Percentiles rank a stretch among this genome's conserved stretches.
Evolutionary conservation across 495 filamentous ascomycete species (phyloP).

Genomic region (Hypoxylon fragiforme): DNA sequence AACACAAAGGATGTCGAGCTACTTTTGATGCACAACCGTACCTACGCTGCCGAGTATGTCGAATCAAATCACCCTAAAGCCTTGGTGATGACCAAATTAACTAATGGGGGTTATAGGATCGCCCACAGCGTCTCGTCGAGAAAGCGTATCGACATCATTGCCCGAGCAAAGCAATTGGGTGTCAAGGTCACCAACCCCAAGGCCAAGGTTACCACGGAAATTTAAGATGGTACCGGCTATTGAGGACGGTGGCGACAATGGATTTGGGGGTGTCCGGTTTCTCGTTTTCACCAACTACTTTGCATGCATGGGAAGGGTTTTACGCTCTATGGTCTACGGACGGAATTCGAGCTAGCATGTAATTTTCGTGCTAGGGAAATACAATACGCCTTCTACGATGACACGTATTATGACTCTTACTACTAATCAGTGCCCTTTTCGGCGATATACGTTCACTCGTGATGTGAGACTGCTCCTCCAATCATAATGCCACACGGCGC

Average conservation of each 20-base stretch:
- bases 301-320: conserved; percentile 44
- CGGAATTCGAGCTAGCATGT: conserved; percentile 41
- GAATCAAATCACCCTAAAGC: conserved; percentile 45
- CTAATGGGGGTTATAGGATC: conserved; percentile 65
- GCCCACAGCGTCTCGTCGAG: conserved; percentile 94
- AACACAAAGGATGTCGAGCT: conserved; percentile 94
- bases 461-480: conserved; percentile 3
- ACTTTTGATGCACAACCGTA: conserved; percentile 99
- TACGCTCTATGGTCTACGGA: conserved; percentile 42
- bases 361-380: conserved; percentile 42
- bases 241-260: conserved; percentile 30
- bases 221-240: conserved; percentile 58
- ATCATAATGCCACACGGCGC: conserved; percentile 11
- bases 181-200: conserved; percentile 99
- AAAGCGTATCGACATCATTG: conserved; percentile 96
- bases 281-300: conserved; percentile 42
- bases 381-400: conserved; percentile 42
- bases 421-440: conserved; percentile 12
- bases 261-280: conserved; percentile 36
- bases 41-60: conserved; percentile 95
- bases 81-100: conserved; percentile 3
- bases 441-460: conserved; percentile 8
- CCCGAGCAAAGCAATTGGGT: conserved; percentile 92
- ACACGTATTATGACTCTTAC: conserved; percentile 26
- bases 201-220: conserved; percentile 96